Evolutionary conservation across 2,329 filamentous ascomycete genomes (phyloP), one percentile per base, ranked within the genome.

Genomic region (Aureobasidium mangrovei): DNA sequence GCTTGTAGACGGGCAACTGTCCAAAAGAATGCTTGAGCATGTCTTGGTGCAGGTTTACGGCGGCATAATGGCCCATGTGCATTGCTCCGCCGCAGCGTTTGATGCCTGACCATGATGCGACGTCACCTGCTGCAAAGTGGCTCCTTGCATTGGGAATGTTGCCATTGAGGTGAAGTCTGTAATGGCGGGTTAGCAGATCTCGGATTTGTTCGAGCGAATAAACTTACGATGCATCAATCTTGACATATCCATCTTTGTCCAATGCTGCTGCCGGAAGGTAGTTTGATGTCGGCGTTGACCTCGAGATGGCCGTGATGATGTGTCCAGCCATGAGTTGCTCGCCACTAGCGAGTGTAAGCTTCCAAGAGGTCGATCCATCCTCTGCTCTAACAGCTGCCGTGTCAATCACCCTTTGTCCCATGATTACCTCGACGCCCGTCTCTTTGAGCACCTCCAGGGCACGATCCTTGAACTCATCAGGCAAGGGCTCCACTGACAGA

Each of bases 21-120:
- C 65, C 36, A 35, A 63, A 42, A 80, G 66, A 64, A 86, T 81
- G 27, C 75, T 70, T 68, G 85, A 79, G 69, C 86, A 78, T 53
- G 86, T 77, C 64, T 91, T 91, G 52, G 77, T 69, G 5, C 81
- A 85, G 3, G 79, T 79, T 57, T 78, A 75, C 62, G 18, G 36
- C 47, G 18, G 38, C 41, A 7, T 51, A 51, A 8, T 83, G 79
- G 36, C 86, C 87, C 74, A 84, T 82, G 63, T 86, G 80, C 78
- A 91, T 87, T 33, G 87, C 87, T 12, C 76, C 80, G 27, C 87
- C 86, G 62, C 84, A 88, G 42, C 87, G 83, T 73, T 89, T 91
- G 71, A 91, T 89, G 41, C 86, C 86, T 0, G 83, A 79, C 86
- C 87, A 91, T 45, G 74, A 72, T 32, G 78, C 79, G 12, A 86